Conservation (phyloP, 257 asterid genomes). For the Solanum lignicaule region DNA sequence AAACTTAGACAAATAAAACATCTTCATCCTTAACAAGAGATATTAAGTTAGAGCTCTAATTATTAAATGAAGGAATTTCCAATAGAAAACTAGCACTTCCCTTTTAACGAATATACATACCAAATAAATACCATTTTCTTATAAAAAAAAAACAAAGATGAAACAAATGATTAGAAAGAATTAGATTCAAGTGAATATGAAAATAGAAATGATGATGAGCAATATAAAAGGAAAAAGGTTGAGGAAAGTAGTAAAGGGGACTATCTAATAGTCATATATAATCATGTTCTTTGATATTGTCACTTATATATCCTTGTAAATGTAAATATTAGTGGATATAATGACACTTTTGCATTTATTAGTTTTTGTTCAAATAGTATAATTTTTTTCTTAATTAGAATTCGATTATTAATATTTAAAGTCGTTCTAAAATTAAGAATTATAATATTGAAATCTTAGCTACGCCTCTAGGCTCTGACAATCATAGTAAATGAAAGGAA, state of each 20-base stretch:
- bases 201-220: background rate
- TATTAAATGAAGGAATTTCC: background rate
- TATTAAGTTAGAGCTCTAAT: fast-evolving
- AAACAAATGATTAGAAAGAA: background rate
- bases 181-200: background rate
- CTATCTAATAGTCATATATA: background rate
- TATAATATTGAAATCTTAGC: background rate
- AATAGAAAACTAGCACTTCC: background rate
- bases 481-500: background rate
- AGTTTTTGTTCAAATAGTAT: background rate
- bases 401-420: background rate
- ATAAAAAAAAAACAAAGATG: background rate
- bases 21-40: background rate
- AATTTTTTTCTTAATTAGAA: background rate
- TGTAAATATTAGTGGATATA: background rate
- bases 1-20: fast-evolving
- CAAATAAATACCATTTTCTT: background rate
- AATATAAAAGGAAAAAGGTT: background rate
- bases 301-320: background rate
- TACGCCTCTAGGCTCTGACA: background rate
- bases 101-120: background rate
- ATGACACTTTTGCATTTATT: background rate
- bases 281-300: background rate
- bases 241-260: background rate
- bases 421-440: background rate